Percentiles rank a stretch among this genome's conserved stretches.
Evolutionary conservation across 805 yeast species (phyloP).

Genomic region (Metschnikowia kunwiensis): DNA sequence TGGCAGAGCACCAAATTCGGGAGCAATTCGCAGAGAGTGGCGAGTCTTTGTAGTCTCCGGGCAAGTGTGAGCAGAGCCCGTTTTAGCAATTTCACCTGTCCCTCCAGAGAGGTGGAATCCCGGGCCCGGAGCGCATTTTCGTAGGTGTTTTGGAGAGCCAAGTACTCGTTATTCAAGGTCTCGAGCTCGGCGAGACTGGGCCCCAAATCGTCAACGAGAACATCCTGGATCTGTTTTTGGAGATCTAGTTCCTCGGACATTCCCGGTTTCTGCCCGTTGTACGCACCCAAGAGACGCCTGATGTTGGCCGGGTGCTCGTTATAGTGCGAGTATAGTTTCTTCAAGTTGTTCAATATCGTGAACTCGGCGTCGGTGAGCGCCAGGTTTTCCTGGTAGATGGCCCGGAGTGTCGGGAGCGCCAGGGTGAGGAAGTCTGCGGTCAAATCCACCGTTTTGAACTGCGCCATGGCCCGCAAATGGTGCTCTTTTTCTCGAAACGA

Average conservation of each 20-base stretch:
- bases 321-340: conserved; percentile 20
- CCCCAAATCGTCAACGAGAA: conserved; percentile 1
- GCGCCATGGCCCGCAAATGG: conserved; percentile 19
- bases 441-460: conserved; percentile 26
- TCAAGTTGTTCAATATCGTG: conserved; percentile 22
- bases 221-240: conserved; percentile 18
- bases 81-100: conserved; percentile 17
- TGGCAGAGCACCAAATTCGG: conserved; percentile 32
- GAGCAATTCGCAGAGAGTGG: conserved; percentile 26
- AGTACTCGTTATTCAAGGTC: conserved; percentile 13
- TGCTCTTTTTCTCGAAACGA: conserved; percentile 15
- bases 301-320: conserved; percentile 19
- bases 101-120: conserved; percentile 11
- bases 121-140: conserved; percentile 8
- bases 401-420: conserved; percentile 32
- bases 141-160: conserved; percentile 14
- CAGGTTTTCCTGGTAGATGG: conserved; percentile 30
- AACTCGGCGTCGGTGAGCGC: conserved; percentile 29
- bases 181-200: conserved; percentile 13
- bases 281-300: conserved; percentile 12
- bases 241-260: conserved; percentile 7
- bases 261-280: conserved; percentile 3
- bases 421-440: conserved; percentile 26
- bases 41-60: conserved; percentile 10
- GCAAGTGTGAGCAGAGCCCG: conserved; percentile 7